Percentiles rank a stretch among this genome's conserved stretches.
Conservation (phyloP, 2,329 filamentous ascomycete genomes). For the Fusarium miscanthi region DNA sequence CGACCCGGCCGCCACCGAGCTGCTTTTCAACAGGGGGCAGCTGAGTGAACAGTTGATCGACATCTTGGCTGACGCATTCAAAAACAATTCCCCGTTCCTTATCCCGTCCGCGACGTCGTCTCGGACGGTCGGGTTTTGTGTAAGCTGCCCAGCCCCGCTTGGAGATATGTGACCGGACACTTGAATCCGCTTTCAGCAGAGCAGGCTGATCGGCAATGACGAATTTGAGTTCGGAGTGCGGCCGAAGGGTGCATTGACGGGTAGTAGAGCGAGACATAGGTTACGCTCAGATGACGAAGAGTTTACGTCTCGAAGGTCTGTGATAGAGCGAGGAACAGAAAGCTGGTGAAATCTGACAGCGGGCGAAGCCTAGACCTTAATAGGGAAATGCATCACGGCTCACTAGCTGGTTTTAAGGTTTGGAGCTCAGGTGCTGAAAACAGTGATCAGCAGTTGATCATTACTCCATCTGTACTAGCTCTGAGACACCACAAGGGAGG, state of each 20-base stretch:
- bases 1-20: not conserved
- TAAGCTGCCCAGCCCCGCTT: not conserved
- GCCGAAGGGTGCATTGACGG: too few species aligned
- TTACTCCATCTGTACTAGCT: not conserved
- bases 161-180: not conserved
- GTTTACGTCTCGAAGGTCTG: too few species aligned
- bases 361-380: not conserved
- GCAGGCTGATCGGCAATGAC: not conserved
- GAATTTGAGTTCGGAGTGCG: not conserved
- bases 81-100: not conserved
- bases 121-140: rapidly evolving
- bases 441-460: not conserved
- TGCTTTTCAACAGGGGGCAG: not conserved
- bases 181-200: not conserved
- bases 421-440: not conserved
- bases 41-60: rapidly evolving
- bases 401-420: not conserved
- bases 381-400: not conserved
- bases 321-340: too few species aligned
- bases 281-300: not conserved
- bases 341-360: too few species aligned
- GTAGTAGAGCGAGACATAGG: not conserved
- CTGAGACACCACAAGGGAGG: too few species aligned
- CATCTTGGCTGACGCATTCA: not conserved
- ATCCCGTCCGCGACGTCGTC: rapidly evolving